A percentile compares a stretch with the other conserved stretches of the same genome.
Conservation (phyloP, 139 green algal species). For the Ettlia oleoabundans region DNA sequence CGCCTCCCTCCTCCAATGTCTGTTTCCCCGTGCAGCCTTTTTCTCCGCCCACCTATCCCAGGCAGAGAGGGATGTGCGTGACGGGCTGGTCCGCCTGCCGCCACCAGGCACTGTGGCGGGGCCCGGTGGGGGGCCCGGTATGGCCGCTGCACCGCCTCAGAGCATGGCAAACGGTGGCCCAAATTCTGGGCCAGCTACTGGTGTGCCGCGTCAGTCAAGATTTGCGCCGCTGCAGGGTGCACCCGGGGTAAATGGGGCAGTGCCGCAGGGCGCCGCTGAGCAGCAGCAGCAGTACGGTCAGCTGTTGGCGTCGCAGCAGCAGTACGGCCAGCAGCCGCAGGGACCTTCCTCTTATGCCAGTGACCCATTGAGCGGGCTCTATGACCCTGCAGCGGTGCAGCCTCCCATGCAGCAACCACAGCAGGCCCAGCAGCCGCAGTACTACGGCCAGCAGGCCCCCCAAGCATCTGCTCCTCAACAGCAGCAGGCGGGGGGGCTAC, state of each 20-base stretch:
- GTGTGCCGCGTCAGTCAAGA: too few species aligned
- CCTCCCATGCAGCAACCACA: not conserved
- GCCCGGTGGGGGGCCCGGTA: too few species aligned
- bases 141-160: too few species aligned
- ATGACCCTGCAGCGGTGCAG: too few species aligned
- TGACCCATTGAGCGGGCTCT: too few species aligned
- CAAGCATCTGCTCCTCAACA: not conserved
- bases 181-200: too few species aligned
- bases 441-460: not conserved
- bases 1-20: not conserved
- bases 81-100: slow-evolving; percentile 15
- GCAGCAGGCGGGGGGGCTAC: not conserved
- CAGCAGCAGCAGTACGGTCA: not conserved
- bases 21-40: slow-evolving; percentile 33
- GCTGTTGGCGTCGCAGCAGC: too few species aligned
- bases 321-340: not conserved
- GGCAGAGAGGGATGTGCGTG: slow-evolving; percentile 6
- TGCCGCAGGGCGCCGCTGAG: too few species aligned
- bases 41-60: slow-evolving; percentile 35
- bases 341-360: too few species aligned
- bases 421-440: not conserved
- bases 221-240: too few species aligned
- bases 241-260: too few species aligned
- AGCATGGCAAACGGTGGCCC: too few species aligned
- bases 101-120: not conserved